Evolutionary conservation across 805 yeast genomes (phyloP), one percentile per base, ranked within the genome.

Genomic region (Candida boidinii): DNA sequence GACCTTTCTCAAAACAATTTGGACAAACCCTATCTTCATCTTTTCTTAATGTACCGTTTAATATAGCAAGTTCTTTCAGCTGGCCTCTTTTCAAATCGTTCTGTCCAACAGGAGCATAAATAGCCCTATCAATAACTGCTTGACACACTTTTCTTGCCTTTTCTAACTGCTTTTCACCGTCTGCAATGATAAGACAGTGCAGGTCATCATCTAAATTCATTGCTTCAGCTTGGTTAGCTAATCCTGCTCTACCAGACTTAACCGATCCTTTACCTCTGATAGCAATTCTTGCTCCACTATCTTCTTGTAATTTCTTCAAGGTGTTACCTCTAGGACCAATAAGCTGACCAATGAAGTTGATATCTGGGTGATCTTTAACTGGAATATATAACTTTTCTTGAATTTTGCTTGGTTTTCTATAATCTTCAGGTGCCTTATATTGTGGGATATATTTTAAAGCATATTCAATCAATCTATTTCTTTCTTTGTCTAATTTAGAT

Each of bases 291-390:
- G 97, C 96, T 1, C 95, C 95, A 25, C 94, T 79, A 31, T 80
- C 77, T 19, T 73, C 77, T 51, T 90, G 94, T 56, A 94, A 60
- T 45, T 75, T 73, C 39, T 83, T 73, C 45, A 90, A 59, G 0
- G 96, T 90, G 46, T 82, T 80, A 17, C 97, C 99, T 64, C 99
- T 77, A 21, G 99, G 98, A 0, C 99, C 99, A 31, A 92, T 57
- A 15, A 92, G 59, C 33, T 82, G 65, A 0, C 99, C 99, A 33
- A 92, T 83, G 51, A 90, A 90, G 58, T 92, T 92, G 45, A 92
- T 79, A 31, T 81, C 90, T 0, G 97, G 96, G 58, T 86, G 79
- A 38, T 85, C 90, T 25, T 76, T 70, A 3, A 75, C 83, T 1
- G 97, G 97, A 11, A 92, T 71, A 52, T 73, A 88, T 31, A 85